phyloP scores from a whole-genome alignment of 345 rosid genomes.

The Bretschneidera sinensis region DNA sequence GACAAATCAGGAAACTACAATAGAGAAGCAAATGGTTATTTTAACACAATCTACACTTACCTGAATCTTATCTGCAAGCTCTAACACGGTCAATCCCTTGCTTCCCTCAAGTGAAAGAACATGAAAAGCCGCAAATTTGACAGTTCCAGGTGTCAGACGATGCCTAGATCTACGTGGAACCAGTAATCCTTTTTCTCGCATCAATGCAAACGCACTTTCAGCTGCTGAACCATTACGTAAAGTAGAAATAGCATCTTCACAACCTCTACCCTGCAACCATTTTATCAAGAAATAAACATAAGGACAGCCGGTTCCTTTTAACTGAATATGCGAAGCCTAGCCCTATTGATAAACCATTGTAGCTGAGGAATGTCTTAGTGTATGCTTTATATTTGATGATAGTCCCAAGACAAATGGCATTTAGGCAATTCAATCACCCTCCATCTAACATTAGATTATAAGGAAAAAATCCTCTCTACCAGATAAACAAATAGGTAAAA shows the following conservation, averaged over 20 bases:
- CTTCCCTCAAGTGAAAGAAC: slow-evolving; percentile 96
- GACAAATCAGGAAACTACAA: slow-evolving; percentile 11
- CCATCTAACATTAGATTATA: background rate
- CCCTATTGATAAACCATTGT: too few relatives aligned
- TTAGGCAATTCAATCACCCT: background rate
- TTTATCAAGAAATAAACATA: slow-evolving; percentile 15
- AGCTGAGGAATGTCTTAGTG: too few relatives aligned
- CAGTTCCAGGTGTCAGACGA: slow-evolving; percentile 98
- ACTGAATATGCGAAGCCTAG: too few relatives aligned
- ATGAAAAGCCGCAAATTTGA: slow-evolving; percentile 99
- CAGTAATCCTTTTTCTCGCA: slow-evolving; percentile 93
- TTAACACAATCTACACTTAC: slow-evolving; percentile 31
- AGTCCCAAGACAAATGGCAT: too few relatives aligned
- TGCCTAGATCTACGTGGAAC: slow-evolving; percentile 93
- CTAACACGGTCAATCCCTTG: slow-evolving; percentile 86
- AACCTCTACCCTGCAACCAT: slow-evolving; percentile 64
- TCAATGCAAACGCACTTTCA: slow-evolving; percentile 78
- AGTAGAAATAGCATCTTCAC: slow-evolving; percentile 67
- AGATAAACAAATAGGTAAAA: too few relatives aligned
- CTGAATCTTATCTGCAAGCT: slow-evolving; percentile 98
- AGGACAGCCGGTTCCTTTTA: too few relatives aligned
- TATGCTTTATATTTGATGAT: too few relatives aligned
- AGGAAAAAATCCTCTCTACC: too few relatives aligned
- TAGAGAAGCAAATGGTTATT: slow-evolving; percentile 2
- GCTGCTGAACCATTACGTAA: slow-evolving; percentile 97